Evolutionary conservation across 768 basidiomycete species (phyloP).

Genomic region (Grammothele lineata): DNA sequence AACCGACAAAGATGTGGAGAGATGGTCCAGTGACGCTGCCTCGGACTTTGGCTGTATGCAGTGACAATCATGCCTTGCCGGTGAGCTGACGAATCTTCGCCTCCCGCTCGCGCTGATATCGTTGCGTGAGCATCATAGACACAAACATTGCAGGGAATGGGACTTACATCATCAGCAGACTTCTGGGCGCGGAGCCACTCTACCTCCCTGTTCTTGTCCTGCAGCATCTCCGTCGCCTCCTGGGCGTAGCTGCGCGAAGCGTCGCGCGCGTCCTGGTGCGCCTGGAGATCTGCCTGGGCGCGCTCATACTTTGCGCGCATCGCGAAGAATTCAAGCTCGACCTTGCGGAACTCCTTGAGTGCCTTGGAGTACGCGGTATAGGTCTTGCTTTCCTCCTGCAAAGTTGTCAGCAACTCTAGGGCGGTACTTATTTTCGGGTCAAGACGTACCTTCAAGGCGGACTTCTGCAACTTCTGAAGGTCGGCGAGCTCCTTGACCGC

Average conservation of each 20-base stretch:
- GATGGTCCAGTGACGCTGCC: too few relatives aligned
- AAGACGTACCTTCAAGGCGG: slow-evolving; percentile 49
- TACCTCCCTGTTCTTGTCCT: slow-evolving; percentile 71
- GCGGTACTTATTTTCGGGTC: too few relatives aligned
- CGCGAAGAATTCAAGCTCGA: slow-evolving; percentile 54
- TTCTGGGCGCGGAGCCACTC: slow-evolving; percentile 62
- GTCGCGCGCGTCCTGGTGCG: slow-evolving; percentile 35
- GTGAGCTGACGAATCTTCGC: slow-evolving; percentile 43
- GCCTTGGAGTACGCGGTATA: slow-evolving; percentile 50
- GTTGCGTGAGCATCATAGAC: neutral
- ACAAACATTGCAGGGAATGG: neutral
- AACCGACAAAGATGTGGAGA: too few relatives aligned
- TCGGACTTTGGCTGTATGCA: too few relatives aligned
- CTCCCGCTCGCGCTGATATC: slow-evolving; percentile 47
- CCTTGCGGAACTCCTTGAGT: slow-evolving; percentile 55
- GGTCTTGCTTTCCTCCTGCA: slow-evolving; percentile 54
- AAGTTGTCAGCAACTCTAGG: too few relatives aligned
- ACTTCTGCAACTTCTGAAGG: slow-evolving; percentile 68
- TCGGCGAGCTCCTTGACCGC: slow-evolving; percentile 63
- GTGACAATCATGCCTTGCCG: slow-evolving; percentile 26
- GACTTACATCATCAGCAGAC: slow-evolving; percentile 56
- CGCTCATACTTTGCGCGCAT: slow-evolving; percentile 59
- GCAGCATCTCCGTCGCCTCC: slow-evolving; percentile 56
- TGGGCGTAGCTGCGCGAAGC: slow-evolving; percentile 47
- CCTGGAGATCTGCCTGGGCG: slow-evolving; percentile 37